A percentile compares a stretch with the other conserved stretches of the same genome.
Conservation (phyloP, 2,329 filamentous ascomycete genomes). For the Lecanicillium sp. region DNA sequence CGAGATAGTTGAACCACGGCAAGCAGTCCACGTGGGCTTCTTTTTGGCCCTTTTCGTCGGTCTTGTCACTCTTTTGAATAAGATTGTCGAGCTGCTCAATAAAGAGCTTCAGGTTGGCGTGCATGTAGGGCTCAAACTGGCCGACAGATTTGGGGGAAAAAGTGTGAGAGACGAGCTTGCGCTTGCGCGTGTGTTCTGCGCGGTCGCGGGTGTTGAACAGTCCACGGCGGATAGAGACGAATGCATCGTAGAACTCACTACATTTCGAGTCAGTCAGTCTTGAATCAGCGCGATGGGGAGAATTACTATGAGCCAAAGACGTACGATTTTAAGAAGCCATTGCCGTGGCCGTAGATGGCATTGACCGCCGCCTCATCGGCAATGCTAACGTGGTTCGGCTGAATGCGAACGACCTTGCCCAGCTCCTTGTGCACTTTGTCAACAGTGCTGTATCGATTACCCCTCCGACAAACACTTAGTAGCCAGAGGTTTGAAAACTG, state of each 20-base stretch:
- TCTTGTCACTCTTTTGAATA: slow-evolving; percentile 33
- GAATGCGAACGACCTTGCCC: slow-evolving; percentile 73
- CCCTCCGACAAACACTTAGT: slow-evolving; percentile 54
- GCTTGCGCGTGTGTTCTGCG: slow-evolving; percentile 75
- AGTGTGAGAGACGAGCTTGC: slow-evolving; percentile 80
- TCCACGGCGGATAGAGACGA: slow-evolving; percentile 77
- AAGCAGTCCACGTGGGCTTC: slow-evolving; percentile 65
- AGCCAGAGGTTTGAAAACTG: slow-evolving; percentile 77
- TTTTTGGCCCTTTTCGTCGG: slow-evolving; percentile 44
- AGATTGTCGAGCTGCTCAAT: slow-evolving; percentile 65
- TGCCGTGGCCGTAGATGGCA: slow-evolving; percentile 70
- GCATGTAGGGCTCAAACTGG: slow-evolving; percentile 86
- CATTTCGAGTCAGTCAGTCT: background rate
- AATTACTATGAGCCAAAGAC: slow-evolving; percentile 14
- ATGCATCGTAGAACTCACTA: slow-evolving; percentile 84
- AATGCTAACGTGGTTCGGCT: slow-evolving; percentile 76
- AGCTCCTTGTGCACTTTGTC: slow-evolving; percentile 65
- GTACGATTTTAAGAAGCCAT: slow-evolving; percentile 64
- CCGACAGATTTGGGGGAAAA: slow-evolving; percentile 74
- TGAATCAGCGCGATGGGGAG: rapidly evolving
- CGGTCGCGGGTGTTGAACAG: slow-evolving; percentile 86
- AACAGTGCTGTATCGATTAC: slow-evolving; percentile 56
- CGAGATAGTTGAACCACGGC: slow-evolving; percentile 59
- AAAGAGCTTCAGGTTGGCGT: slow-evolving; percentile 67
- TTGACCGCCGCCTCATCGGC: slow-evolving; percentile 73